A percentile compares a stretch with the other conserved stretches of the same genome.
phyloP scores from a whole-genome alignment of 805 yeast genomes.

The Dipodascopsis tothii region DNA sequence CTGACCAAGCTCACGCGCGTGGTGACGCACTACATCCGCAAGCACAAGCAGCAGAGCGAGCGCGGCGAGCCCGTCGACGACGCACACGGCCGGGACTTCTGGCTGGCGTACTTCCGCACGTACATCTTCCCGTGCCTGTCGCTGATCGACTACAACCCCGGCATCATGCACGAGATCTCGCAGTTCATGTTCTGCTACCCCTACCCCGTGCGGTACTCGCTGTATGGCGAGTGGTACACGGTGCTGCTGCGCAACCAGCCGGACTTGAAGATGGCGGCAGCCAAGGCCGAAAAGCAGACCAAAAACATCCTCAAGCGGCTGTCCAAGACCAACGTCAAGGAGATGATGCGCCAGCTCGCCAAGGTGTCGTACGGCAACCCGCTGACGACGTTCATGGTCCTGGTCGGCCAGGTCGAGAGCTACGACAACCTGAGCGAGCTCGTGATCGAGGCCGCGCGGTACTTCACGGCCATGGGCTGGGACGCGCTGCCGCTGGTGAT shows the following conservation, averaged over 20 bases:
- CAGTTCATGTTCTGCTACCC: constrained; percentile 47
- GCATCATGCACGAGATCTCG: constrained; percentile 54
- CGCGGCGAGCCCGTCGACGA: background rate
- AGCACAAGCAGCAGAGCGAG: background rate
- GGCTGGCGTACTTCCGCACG: constrained; percentile 60
- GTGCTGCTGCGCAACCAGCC: constrained; percentile 50
- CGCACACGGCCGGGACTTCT: constrained; percentile 25
- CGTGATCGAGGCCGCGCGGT: constrained; percentile 69
- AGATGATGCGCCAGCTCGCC: constrained; percentile 66
- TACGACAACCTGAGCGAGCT: constrained; percentile 78
- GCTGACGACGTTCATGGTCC: constrained; percentile 60
- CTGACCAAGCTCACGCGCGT: constrained; percentile 56
- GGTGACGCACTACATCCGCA: constrained; percentile 28
- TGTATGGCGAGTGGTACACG: constrained; percentile 71
- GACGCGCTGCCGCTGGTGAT: constrained; percentile 73
- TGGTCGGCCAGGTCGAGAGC: constrained; percentile 78
- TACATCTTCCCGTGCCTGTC: constrained; percentile 59
- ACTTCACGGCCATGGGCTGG: constrained; percentile 72
- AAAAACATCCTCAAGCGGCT: constrained; percentile 71
- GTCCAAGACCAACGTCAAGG: constrained; percentile 67
- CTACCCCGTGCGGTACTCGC: constrained; percentile 56
- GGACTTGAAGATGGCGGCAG: constrained; percentile 50
- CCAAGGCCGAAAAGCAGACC: constrained; percentile 68
- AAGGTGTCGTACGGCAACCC: constrained; percentile 72
- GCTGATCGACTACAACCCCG: constrained; percentile 48